Evolutionary conservation across 202 grass and related monocot species (phyloP).

Genomic region (Carex sylvatica): DNA sequence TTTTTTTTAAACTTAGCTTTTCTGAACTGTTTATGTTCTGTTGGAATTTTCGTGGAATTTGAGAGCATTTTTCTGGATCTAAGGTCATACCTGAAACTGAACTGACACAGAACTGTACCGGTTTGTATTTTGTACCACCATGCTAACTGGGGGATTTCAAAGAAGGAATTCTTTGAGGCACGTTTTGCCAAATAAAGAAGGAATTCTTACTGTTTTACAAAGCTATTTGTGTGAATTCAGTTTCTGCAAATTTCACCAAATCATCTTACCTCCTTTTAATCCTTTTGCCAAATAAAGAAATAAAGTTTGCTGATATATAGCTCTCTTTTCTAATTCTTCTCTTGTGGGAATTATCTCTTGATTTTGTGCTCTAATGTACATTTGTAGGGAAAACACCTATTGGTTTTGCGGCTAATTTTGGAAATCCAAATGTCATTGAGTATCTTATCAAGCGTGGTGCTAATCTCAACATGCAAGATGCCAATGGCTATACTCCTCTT

Average conservation of each 20-base stretch:
- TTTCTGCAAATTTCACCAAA: background rate
- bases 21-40: no score
- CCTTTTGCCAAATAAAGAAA: background rate
- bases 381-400: constrained; percentile 15
- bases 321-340: background rate
- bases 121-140: background rate
- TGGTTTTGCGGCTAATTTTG: background rate
- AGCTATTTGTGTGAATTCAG: background rate
- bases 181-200: no score
- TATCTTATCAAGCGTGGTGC: constrained; percentile 5
- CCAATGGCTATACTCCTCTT: constrained; percentile 5
- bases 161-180: no score
- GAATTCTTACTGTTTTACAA: no score
- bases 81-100: background rate
- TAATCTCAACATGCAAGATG: constrained; percentile 18
- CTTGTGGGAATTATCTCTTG: background rate
- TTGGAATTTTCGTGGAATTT: no score
- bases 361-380: background rate
- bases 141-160: background rate
- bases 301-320: background rate
- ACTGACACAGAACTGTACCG: background rate
- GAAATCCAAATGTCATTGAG: background rate
- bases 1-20: background rate
- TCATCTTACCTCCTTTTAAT: background rate
- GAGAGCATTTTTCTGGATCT: background rate